Conservation (phyloP, 768 basidiomycete genomes). For the Tephrocybe sp. region DNA sequence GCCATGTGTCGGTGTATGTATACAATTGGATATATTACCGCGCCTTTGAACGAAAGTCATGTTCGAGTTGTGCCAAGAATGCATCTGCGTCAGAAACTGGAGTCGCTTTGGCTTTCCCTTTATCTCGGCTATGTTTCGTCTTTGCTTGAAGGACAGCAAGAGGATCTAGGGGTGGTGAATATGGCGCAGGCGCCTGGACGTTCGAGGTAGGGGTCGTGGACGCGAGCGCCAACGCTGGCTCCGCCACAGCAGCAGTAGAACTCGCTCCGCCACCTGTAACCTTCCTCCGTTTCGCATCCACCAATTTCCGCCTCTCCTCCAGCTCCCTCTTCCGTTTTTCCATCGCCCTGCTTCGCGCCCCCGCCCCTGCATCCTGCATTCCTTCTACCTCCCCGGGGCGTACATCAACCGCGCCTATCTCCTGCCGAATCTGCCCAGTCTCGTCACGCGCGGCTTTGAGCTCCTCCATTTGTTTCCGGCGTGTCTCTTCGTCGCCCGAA, state of each 20-base stretch:
- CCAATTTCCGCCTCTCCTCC: constrained; percentile 59
- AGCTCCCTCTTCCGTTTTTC: constrained; percentile 76
- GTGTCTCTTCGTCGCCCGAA: constrained; percentile 78
- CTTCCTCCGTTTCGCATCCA: constrained; percentile 73
- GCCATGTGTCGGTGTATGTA: no score
- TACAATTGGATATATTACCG: not conserved
- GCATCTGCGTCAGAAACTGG: constrained; percentile 49
- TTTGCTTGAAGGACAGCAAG: constrained; percentile 50
- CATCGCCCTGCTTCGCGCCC: constrained; percentile 51
- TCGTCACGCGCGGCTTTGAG: constrained; percentile 66
- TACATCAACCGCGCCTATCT: constrained; percentile 59
- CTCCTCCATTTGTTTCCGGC: constrained; percentile 82
- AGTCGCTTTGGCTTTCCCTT: constrained; percentile 22
- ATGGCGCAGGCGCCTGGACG: not conserved
- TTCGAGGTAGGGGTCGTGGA: not conserved
- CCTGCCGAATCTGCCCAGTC: constrained; percentile 63
- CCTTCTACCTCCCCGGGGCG: constrained; percentile 77
- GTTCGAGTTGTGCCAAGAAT: constrained; percentile 67
- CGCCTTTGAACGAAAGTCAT: constrained; percentile 49
- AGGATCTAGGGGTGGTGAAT: constrained; percentile 37
- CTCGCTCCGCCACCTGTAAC: constrained; percentile 13
- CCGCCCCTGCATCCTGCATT: constrained; percentile 46
- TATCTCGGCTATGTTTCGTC: constrained; percentile 13
- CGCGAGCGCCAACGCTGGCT: constrained; percentile 4
- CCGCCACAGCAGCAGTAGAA: constrained; percentile 8